Evolutionary conservation across 2,329 filamentous ascomycete species (phyloP), one percentile per base, ranked within the genome.

Genomic region (Venturia oleaginea): DNA sequence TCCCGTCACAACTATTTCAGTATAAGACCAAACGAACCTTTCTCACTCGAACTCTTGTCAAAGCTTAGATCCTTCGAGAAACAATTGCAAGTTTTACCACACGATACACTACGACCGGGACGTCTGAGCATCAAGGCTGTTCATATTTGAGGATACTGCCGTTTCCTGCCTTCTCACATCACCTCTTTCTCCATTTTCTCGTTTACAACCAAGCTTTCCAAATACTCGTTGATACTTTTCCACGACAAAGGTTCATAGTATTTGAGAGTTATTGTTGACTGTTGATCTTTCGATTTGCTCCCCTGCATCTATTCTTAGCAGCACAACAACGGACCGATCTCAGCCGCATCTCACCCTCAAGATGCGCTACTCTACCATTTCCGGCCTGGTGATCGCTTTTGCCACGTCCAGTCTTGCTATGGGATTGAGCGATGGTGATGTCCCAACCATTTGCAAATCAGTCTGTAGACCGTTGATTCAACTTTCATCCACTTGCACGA

Each of bases 391-490:
- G 37, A 24, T 40, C 22, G 6, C 59, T 37, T 42, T 60, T 37
- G 40, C 59, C 59, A 57, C 51, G n/a, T 57, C 51, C 51, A 57
- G 17, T 32, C 59, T 40, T 27, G 24, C 34, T 19, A 27, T 37
- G 24, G 62, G 62, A 46, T 22, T 63, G n/a, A 38, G 22, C 62
- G 62, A 63, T 15, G 34, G 32, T 32, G 62, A 63, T 32, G 51
- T 63, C 19, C 62, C 62, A 40, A 6, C n/a, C 11, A 43, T 57
- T 27, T 63, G 62, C 51, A 40, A 40, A 40, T 32, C 43, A 22
- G 40, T 63, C 46, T 63, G 62, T 30, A 34, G 46, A 63, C 62
- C 62, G 4, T 46, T 63, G 32, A 57, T 57, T n/a, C 48, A 54
- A 24, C 46, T 63, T 7, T 63, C 62, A n/a, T 24, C 27, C 4